These are phyloP conservation scores for Hypoxylon sp. DNA, from an alignment of 2,329 filamentous ascomycete genomes.

Conservation along the genomic window DNA sequence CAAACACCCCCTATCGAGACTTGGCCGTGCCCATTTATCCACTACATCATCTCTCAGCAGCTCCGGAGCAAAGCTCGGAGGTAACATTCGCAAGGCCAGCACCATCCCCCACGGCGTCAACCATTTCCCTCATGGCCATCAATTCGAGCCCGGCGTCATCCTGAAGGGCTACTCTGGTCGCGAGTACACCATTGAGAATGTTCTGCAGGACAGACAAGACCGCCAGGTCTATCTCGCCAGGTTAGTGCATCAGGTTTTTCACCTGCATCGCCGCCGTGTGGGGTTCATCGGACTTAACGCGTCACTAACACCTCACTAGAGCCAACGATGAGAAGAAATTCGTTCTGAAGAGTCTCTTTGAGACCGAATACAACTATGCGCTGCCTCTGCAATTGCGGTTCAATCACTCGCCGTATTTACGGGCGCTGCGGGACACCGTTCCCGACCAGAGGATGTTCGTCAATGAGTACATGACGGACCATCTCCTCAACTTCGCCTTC, in stretches of 20 bases:
- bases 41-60: slow-evolving; percentile 45
- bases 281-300: slow-evolving; percentile 30
- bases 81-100: slow-evolving; percentile 48
- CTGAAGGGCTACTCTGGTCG: slow-evolving; percentile 54
- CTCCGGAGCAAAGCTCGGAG: slow-evolving; percentile 39
- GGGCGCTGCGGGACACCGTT: slow-evolving; percentile 59
- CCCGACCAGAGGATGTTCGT: slow-evolving; percentile 63
- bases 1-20: slow-evolving; percentile 47
- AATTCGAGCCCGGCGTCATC: slow-evolving; percentile 51
- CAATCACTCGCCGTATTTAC: slow-evolving; percentile 56
- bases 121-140: slow-evolving; percentile 31
- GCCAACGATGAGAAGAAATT: slow-evolving; percentile 55
- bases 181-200: slow-evolving; percentile 55
- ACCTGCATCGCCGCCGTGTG: slow-evolving; percentile 15
- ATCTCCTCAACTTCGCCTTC: slow-evolving; percentile 61
- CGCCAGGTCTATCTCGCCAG: slow-evolving; percentile 56
- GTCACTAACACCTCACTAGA: slow-evolving; percentile 33
- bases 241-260: slow-evolving; percentile 32
- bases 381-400: slow-evolving; percentile 54
- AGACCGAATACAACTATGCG: slow-evolving; percentile 56
- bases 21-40: slow-evolving; percentile 48
- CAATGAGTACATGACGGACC: slow-evolving; percentile 61
- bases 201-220: slow-evolving; percentile 56
- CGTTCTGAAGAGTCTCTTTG: slow-evolving; percentile 55
- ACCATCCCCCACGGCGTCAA: slow-evolving; percentile 46